Evolutionary conservation across 2,329 filamentous ascomycete genomes (phyloP).

Genomic region (Neonectria faginata): DNA sequence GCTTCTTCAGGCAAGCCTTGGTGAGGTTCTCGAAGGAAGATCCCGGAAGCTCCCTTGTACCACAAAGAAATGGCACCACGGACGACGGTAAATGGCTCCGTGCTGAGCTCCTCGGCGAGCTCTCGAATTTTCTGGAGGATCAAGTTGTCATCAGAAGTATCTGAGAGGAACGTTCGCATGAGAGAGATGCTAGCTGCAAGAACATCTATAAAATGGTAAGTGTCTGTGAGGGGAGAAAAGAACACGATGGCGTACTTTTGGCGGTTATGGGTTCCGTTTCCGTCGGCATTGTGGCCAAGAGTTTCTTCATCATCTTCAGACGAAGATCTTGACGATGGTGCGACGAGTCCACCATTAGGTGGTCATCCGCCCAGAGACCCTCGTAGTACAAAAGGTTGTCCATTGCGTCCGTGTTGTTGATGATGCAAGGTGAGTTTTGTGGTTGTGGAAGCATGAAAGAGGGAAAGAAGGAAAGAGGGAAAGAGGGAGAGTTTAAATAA

Average conservation of each 20-base stretch:
- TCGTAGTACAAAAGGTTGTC: conserved; percentile 2
- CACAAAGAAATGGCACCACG: conserved; percentile 34
- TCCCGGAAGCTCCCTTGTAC: conserved; percentile 34
- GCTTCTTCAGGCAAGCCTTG: neutral
- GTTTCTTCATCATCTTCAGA: conserved; percentile 1
- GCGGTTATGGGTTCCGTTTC: neutral
- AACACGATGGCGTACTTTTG: conserved; percentile 1
- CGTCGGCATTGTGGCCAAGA: neutral
- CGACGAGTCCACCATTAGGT: neutral
- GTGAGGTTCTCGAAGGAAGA: conserved; percentile 28
- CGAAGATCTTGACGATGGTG: conserved; percentile 4
- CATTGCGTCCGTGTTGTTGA: neutral
- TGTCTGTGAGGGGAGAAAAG: neutral
- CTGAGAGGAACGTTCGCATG: conserved; percentile 17
- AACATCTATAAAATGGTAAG: conserved; percentile 21
- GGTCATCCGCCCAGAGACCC: neutral
- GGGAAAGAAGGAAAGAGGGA: no score
- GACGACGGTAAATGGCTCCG: conserved; percentile 25
- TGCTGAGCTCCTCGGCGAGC: conserved; percentile 1
- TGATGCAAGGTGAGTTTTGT: neutral
- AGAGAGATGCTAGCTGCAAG: conserved; percentile 10
- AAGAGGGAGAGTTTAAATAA: no score
- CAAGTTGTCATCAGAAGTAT: conserved; percentile 20
- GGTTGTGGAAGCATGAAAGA: no score
- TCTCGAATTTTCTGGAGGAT: conserved; percentile 31